Evolutionary conservation across 345 rosid genomes (phyloP), one percentile per base, ranked within the genome.

Genomic region (Syzygium jambos): DNA sequence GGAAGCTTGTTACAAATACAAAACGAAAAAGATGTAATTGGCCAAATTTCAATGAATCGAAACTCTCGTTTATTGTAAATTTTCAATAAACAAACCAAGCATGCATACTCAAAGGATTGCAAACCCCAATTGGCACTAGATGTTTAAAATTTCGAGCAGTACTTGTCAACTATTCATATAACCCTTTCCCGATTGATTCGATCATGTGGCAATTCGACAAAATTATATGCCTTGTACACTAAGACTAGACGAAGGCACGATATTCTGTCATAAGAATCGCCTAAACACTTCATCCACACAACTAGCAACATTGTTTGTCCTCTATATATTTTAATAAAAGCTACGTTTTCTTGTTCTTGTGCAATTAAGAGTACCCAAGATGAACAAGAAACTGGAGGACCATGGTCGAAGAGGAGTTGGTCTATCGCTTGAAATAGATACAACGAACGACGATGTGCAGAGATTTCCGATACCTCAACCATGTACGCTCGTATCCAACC

Each of bases 381-480:
- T 57, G 63, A 56, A 56, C 63, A 56, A 9, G 63, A 56, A 56
- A 56, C 13, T 7, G 63, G 63, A 56, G n/a, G 2, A 56, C 14
- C 14, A 23, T 23, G 63, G n/a, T 56, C 0, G n/a, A 56, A 56
- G 61, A 56, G 61, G n/a, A 56, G 61, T 56, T 1, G 25, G n/a
- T 22, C 13, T 12, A 23, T 56, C 0, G 0, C 61, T 56, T 0
- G 6, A 23, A 56, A 56, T 56, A 56, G 13, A 56, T 23, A 56
- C 25, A n/a, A 57, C 3, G 0, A 57, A 57, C 6, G 29, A 57
- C 25, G 63, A 23, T 14, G 0, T 23, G 63, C 29, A 23, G 6
- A 57, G 63, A 23, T 10, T 57, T 57, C 1, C 6, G 1, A 23
- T 56, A 9, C n/a, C 61, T 5, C 61, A 56, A 56, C 3, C n/a